Evolutionary conservation across 768 basidiomycete genomes (phyloP), one percentile per base, ranked within the genome.

Genomic region (Cystofilobasidium ferigula): DNA sequence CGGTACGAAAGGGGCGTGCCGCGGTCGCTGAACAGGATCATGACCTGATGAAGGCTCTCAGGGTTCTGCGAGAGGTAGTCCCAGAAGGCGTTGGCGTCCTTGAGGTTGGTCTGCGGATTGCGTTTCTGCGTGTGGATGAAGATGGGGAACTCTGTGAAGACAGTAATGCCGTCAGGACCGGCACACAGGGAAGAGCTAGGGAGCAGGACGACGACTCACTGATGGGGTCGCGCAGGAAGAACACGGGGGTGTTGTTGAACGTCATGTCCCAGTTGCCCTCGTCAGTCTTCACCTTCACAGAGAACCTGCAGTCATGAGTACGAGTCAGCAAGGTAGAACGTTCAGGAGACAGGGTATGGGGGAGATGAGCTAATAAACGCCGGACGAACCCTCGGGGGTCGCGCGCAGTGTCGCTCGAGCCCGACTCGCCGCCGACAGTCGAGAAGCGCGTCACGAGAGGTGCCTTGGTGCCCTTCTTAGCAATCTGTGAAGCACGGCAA

Each of bases 51-150:
- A 48, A 78, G 70, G 9, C 76, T 74, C 70, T 80, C 79, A 30
- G 78, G 78, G 71, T 79, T 78, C 68, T 74, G 73, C 4, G 70
- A 70, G n/a, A 76, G 72, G 70, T 78, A 88, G 24, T 89, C 87
- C 74, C 70, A 75, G 74, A 73, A 92, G 81, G 83, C 83, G 75
- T 72, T 74, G 56, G 85, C 74, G 78, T 90, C 89, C 76, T 87
- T 90, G 71, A 93, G 77, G 77, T 97, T 88, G 10, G 91, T 93
- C 74, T 89, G 88, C 20, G 93, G 93, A 76, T 84, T 86, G 83
- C 72, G 70, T 73, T 77, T 79, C 72, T 78, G 78, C 34, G 78
- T 79, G 73, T 79, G 78, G 68, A 80, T 80, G 72, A 80, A 80
- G 68, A 76, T 72, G 12, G 78, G 77, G 74, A 79, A 79, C 74